phyloP scores from a whole-genome alignment of 1,139 yeast genomes.

The Candida mesenterica region DNA sequence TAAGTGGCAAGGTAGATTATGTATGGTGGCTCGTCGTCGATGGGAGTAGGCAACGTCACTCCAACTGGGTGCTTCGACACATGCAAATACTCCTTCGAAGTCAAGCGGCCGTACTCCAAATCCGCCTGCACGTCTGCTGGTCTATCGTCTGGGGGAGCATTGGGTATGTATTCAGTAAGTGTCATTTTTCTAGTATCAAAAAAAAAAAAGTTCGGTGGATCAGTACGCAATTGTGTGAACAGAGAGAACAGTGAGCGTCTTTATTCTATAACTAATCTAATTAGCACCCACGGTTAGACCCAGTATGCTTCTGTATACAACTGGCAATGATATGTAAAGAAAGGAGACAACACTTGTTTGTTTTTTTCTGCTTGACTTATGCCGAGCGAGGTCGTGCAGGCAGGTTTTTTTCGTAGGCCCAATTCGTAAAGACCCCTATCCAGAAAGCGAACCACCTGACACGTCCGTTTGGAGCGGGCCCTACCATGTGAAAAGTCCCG shows the following conservation, averaged over 20 bases:
- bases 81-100: slow-evolving; percentile 56
- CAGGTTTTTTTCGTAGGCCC: no score
- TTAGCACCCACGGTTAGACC: not conserved
- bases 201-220: no score
- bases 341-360: no score
- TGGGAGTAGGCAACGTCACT: slow-evolving; percentile 55
- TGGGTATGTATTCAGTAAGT: slow-evolving; percentile 33
- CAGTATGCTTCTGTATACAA: no score
- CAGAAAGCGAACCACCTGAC: no score
- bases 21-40: slow-evolving; percentile 85
- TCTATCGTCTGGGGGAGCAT: slow-evolving; percentile 47
- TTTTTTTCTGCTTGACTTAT: no score
- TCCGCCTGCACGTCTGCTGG: slow-evolving; percentile 55
- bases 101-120: slow-evolving; percentile 61
- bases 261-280: not conserved
- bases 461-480: no score
- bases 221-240: not conserved
- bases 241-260: no score
- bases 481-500: no score
- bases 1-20: slow-evolving; percentile 78
- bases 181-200: slow-evolving; percentile 4
- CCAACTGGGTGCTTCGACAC: slow-evolving; percentile 54
- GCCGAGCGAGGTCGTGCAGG: no score
- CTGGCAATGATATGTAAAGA: no score
- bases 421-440: no score